These are phyloP conservation scores for Lactifluus echinatus DNA, from an alignment of 768 basidiomycete species.

Conservation along the genomic window DNA sequence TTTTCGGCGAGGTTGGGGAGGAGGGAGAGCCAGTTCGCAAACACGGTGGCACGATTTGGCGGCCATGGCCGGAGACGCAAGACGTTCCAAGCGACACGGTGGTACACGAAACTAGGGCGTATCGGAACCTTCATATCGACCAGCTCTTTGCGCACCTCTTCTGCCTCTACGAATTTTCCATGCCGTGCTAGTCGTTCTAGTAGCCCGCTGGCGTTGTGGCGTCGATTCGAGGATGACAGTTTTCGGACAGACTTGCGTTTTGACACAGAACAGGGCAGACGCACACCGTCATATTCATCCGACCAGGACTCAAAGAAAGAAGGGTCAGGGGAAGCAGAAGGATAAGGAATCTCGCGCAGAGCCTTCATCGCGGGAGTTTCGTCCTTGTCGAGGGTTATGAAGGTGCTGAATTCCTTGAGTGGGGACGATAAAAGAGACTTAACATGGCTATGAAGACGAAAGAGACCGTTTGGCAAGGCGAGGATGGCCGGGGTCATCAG, in stretches of 20 bases:
- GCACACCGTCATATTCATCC: conserved; percentile 25
- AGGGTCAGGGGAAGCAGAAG: conserved; percentile 25
- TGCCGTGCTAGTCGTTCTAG: conserved; percentile 26
- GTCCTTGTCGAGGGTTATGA: conserved; percentile 7
- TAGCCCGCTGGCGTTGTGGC: conserved; percentile 15
- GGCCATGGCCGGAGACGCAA: conserved; percentile 21
- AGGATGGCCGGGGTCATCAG: conserved; percentile 5
- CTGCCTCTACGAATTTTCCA: conserved; percentile 29
- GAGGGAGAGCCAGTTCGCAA: conserved; percentile 37
- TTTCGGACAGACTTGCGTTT: neutral
- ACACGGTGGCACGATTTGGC: conserved; percentile 22
- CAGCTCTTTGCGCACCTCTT: conserved; percentile 34
- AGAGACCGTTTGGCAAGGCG: conserved; percentile 6
- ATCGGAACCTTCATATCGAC: conserved; percentile 32
- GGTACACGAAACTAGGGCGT: conserved; percentile 30
- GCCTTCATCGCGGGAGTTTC: conserved; percentile 32
- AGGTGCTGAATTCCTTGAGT: conserved; percentile 23
- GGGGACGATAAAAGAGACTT: neutral
- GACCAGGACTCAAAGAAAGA: conserved; percentile 33
- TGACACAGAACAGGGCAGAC: neutral
- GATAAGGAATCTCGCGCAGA: conserved; percentile 30
- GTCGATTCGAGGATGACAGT: neutral
- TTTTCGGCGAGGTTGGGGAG: conserved; percentile 24
- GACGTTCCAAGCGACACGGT: conserved; percentile 29
- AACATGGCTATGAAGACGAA: conserved; percentile 2